A percentile compares a stretch with the other conserved stretches of the same genome.
phyloP scores from a whole-genome alignment of 768 basidiomycete genomes.

The Auricularia cornea region DNA sequence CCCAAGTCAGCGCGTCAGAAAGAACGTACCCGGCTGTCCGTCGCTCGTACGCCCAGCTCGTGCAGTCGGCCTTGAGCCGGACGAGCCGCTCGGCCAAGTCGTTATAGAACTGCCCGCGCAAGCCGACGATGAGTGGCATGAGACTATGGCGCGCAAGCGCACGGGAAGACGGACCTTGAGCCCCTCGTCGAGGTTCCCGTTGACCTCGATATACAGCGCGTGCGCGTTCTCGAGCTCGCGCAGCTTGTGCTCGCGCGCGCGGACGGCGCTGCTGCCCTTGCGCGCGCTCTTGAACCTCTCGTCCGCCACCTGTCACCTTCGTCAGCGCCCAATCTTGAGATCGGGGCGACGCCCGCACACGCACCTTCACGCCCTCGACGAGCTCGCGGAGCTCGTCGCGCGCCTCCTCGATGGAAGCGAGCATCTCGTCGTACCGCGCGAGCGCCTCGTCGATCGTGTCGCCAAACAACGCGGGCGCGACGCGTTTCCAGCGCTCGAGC shows the following conservation, averaged over 20 bases:
- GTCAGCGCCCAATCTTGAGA: too few relatives aligned
- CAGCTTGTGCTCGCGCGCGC: conserved; percentile 76
- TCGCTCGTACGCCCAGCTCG: conserved; percentile 62
- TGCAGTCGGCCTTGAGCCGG: conserved; percentile 69
- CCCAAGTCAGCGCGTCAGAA: neutral
- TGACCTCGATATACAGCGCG: conserved; percentile 81
- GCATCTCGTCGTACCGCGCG: conserved; percentile 69
- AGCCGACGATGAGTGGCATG: too few relatives aligned
- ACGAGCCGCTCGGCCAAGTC: conserved; percentile 65
- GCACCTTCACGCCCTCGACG: conserved; percentile 60
- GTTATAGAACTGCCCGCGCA: conserved; percentile 68
- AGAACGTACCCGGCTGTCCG: conserved; percentile 51
- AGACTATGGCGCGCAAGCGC: neutral
- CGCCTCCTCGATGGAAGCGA: conserved; percentile 45
- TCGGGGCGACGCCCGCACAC: conserved; percentile 10
- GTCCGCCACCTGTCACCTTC: neutral
- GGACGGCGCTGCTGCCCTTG: conserved; percentile 61
- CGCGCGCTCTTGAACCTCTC: conserved; percentile 53
- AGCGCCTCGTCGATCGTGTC: conserved; percentile 71
- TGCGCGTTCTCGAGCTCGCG: conserved; percentile 79
- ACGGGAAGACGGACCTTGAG: conserved; percentile 46
- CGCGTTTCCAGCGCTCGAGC: conserved; percentile 58
- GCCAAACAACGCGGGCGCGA: conserved; percentile 83
- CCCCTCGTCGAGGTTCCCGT: conserved; percentile 80
- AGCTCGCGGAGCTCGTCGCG: conserved; percentile 45